These are phyloP conservation scores for Nothophytophthora sp. DNA, from an alignment of 352 stramenopile genomes.

Conservation along the genomic window DNA sequence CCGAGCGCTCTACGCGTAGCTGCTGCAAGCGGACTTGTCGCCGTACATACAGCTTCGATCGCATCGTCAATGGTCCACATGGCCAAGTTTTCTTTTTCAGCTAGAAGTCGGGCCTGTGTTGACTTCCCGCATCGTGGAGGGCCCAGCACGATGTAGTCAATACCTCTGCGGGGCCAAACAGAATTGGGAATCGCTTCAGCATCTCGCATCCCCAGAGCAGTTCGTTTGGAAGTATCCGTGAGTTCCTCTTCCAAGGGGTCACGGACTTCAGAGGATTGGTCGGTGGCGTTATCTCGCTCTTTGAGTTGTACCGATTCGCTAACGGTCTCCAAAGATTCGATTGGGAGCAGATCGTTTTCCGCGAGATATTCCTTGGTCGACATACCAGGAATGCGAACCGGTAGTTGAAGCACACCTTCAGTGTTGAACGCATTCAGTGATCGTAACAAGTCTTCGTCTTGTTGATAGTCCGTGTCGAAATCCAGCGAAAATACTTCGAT, in stretches of 20 bases:
- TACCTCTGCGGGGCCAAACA: slow-evolving; percentile 29
- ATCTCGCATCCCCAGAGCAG: background rate
- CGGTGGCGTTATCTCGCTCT: background rate
- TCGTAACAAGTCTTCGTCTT: slow-evolving; percentile 87
- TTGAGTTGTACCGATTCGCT: background rate
- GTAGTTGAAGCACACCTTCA: slow-evolving; percentile 73
- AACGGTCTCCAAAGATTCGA: background rate
- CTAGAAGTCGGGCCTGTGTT: slow-evolving; percentile 75
- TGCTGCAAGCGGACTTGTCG: slow-evolving; percentile 41
- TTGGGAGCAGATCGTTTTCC: slow-evolving; percentile 39
- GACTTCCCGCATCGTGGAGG: slow-evolving; percentile 78
- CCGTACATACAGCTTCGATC: slow-evolving; percentile 38
- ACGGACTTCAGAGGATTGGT: background rate
- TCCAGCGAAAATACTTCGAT: slow-evolving; percentile 93
- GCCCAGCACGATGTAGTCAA: slow-evolving; percentile 86
- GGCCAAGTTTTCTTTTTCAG: slow-evolving; percentile 64
- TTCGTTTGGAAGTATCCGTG: background rate
- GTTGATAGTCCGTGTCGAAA: slow-evolving; percentile 81
- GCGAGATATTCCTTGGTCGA: slow-evolving; percentile 57
- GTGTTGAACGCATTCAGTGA: slow-evolving; percentile 53
- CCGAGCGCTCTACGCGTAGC: slow-evolving; percentile 35
- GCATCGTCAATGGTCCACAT: slow-evolving; percentile 81
- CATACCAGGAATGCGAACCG: slow-evolving; percentile 69
- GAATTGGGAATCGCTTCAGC: slow-evolving; percentile 2
- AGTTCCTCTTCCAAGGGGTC: slow-evolving; percentile 3